phyloP scores from a whole-genome alignment of 2,329 filamentous ascomycete genomes.

The Pseudopithomyces chartarum region DNA sequence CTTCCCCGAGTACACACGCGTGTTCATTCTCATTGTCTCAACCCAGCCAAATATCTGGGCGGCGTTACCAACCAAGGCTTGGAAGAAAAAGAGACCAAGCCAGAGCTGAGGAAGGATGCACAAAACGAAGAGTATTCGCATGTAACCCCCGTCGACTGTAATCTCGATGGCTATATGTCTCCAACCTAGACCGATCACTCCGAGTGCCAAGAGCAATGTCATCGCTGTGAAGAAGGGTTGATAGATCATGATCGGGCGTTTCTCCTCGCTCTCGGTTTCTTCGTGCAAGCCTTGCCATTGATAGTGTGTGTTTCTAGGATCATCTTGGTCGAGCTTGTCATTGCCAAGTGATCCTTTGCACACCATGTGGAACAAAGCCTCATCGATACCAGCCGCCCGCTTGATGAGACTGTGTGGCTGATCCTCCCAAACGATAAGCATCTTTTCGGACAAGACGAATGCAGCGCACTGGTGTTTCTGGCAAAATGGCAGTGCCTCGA shows the following conservation, averaged over 20 bases:
- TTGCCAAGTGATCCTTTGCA: not conserved
- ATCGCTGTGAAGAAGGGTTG: constrained; percentile 60
- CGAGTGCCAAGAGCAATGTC: constrained; percentile 59
- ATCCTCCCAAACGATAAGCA: constrained; percentile 83
- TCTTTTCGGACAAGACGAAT: constrained; percentile 72
- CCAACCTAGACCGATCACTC: constrained; percentile 63
- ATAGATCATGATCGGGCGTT: constrained; percentile 59
- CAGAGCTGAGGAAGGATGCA: constrained; percentile 62
- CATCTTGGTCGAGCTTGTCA: constrained; percentile 38
- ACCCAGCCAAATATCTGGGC: constrained; percentile 74
- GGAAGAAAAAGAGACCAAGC: constrained; percentile 55
- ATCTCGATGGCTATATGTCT: constrained; percentile 61
- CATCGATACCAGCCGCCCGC: constrained; percentile 60
- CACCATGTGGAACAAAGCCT: not conserved
- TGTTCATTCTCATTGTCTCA: constrained; percentile 74
- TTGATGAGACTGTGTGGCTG: constrained; percentile 72
- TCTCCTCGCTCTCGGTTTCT: constrained; percentile 37
- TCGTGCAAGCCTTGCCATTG: constrained; percentile 22
- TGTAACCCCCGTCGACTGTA: constrained; percentile 58
- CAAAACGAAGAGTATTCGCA: constrained; percentile 60
- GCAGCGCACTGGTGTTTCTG: constrained; percentile 82
- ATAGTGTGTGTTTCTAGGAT: constrained; percentile 37
- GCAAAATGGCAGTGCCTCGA: constrained; percentile 62
- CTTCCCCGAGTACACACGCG: constrained; percentile 78
- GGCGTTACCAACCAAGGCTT: constrained; percentile 27